Evolutionary conservation across 2,329 filamentous ascomycete species (phyloP), one percentile per base, ranked within the genome.

Genomic region (Cladosporium sp.): DNA sequence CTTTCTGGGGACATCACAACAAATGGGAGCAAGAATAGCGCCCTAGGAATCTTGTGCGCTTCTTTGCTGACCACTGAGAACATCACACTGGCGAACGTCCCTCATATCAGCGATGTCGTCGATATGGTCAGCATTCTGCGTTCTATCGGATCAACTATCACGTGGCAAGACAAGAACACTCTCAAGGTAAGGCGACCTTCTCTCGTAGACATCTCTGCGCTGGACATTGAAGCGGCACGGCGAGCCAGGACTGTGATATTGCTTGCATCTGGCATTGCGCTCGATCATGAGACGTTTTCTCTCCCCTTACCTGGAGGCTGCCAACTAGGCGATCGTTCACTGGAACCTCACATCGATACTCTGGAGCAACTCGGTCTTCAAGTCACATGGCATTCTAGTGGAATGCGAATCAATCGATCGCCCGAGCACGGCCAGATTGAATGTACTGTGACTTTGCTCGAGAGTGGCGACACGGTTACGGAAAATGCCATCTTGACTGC

Each of bases 21-120:
- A 15, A 46, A 46, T 20, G 43, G 43, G 8, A 46, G 33, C 43
- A 46, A 46, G 15, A 38, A 45, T 30, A 45, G 42, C n/a, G 42
- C 42, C n/a, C n/a, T 45, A 2, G 42, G 29, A 7, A 45, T 45
- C 2, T 18, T 45, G 4, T 35, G 42, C 12, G 30, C 42, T 16
- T 27, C 42, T 7, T n/a, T 45, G 2, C 3, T 38, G 11, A 38
- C 43, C 4, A 18, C 20, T 5, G 33, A 46, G 5, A 20, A 32
- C 13, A n/a, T 46, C 16, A 16, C 22, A 7, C 25, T 46, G n/a
- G 29, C 20, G 32, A 46, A 46, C 5, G 22, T 46, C 11, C 43
- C 43, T 29, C 43, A 33, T 4, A 46, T 38, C 32, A 46, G 33
- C 32, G 43, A 46, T 20, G 33, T 46, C 3, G 3, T 29, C 13